Conservation (phyloP, 2,329 filamentous ascomycete species). For the Malbranchea zuffiana region DNA sequence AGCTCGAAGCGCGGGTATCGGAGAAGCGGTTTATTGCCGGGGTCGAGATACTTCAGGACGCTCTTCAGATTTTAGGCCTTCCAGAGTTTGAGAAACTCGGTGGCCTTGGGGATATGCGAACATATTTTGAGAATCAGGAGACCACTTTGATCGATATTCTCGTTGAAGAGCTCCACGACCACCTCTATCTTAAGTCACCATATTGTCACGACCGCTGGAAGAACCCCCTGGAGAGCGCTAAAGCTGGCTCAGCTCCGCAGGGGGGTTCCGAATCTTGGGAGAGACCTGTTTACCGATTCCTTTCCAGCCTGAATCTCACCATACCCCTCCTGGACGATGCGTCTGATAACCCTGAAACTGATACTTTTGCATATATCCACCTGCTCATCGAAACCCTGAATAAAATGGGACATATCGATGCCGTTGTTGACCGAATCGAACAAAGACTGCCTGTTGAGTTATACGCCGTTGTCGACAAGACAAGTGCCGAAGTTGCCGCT, state of each 20-base stretch:
- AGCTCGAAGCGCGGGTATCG: slow-evolving; percentile 85
- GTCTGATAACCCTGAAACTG: slow-evolving; percentile 83
- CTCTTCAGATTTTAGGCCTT: slow-evolving; percentile 68
- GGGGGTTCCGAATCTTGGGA: slow-evolving; percentile 37
- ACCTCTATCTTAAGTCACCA: slow-evolving; percentile 92
- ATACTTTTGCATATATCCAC: slow-evolving; percentile 88
- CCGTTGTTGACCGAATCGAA: slow-evolving; percentile 80
- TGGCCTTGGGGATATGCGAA: slow-evolving; percentile 71
- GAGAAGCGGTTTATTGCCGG: slow-evolving; percentile 91
- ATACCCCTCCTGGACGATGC: slow-evolving; percentile 66
- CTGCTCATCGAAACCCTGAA: slow-evolving; percentile 81
- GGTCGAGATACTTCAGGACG: slow-evolving; percentile 83
- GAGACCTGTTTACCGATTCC: slow-evolving; percentile 45
- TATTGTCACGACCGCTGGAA: slow-evolving; percentile 98
- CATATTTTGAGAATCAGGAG: slow-evolving; percentile 89
- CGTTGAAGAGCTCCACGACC: slow-evolving; percentile 94
- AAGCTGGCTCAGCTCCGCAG: slow-evolving; percentile 18
- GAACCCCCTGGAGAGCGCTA: slow-evolving; percentile 43
- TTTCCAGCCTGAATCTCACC: slow-evolving; percentile 46
- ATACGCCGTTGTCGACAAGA: slow-evolving; percentile 87
- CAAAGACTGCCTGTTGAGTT: slow-evolving; percentile 88
- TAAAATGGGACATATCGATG: slow-evolving; percentile 74
- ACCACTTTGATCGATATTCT: slow-evolving; percentile 84
- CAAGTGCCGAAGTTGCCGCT: slow-evolving; percentile 85
- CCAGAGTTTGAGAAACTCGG: slow-evolving; percentile 88